Evolutionary conservation across 192 early-diverging fungal species (phyloP).

Genomic region (Backusella luteola): DNA sequence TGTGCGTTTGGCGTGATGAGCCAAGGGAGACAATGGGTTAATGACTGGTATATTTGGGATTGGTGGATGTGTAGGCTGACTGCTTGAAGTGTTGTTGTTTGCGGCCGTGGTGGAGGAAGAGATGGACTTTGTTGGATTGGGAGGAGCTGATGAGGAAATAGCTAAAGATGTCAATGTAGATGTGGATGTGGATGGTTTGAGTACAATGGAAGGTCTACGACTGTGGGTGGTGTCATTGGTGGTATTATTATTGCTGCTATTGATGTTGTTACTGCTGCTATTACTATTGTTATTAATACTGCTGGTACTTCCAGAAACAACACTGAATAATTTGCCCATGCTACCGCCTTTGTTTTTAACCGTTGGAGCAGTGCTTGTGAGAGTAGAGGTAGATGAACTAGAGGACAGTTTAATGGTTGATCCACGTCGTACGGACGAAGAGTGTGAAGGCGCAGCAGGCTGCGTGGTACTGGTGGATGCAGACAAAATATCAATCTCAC

Average conservation of each 20-base stretch:
- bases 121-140: slow-evolving; percentile 8
- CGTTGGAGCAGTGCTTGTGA: background rate
- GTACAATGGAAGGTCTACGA: background rate
- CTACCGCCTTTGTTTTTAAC: background rate
- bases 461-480: background rate
- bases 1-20: slow-evolving; percentile 40
- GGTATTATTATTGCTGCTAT: background rate
- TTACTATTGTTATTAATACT: background rate
- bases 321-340: background rate
- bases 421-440: background rate
- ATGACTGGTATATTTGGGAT: slow-evolving; percentile 30
- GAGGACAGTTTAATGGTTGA: background rate
- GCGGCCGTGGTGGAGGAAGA: slow-evolving; percentile 9
- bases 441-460: background rate
- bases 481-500: slow-evolving; percentile 12
- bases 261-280: background rate
- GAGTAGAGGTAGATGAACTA: background rate
- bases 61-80: slow-evolving; percentile 30
- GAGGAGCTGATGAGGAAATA: background rate
- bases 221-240: background rate
- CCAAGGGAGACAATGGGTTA: slow-evolving; percentile 18
- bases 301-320: background rate
- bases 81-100: background rate
- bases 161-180: background rate
- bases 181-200: background rate